phyloP scores from a whole-genome alignment of 768 basidiomycete species.

The Leccinum subgranulosum region DNA sequence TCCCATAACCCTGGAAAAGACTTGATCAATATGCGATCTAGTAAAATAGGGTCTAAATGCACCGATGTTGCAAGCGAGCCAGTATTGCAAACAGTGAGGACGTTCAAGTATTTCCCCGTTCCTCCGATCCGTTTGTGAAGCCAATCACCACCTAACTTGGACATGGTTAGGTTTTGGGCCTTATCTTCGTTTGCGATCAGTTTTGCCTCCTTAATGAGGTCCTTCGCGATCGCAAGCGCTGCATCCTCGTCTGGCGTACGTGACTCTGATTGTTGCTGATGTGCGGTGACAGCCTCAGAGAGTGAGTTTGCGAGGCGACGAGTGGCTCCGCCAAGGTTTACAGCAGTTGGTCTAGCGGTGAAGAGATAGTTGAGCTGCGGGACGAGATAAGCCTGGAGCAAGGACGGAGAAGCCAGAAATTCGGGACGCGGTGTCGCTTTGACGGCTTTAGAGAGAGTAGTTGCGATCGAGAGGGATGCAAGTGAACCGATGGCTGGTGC shows the following conservation, averaged over 20 bases:
- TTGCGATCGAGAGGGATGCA: constrained; percentile 75
- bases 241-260: constrained; percentile 29
- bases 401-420: constrained; percentile 51
- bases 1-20: constrained; percentile 79
- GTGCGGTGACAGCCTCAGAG: constrained; percentile 11
- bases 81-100: constrained; percentile 97
- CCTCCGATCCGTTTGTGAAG: constrained; percentile 43
- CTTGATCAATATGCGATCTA: not conserved
- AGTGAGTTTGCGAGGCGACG: constrained; percentile 60
- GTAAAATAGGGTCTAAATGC: not conserved
- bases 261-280: constrained; percentile 17
- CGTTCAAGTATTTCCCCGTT: constrained; percentile 56
- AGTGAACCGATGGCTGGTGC: constrained; percentile 95
- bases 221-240: constrained; percentile 46
- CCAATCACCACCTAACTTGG: constrained; percentile 85
- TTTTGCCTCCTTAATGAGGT: constrained; percentile 67
- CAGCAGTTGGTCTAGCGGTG: constrained; percentile 92
- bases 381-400: constrained; percentile 53
- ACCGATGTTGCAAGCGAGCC: constrained; percentile 94
- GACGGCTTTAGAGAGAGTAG: constrained; percentile 56
- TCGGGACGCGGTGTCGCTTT: constrained; percentile 44
- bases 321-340: constrained; percentile 88
- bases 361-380: constrained; percentile 68
- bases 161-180: constrained; percentile 82
- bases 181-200: constrained; percentile 85